These are phyloP conservation scores for Sphaerosporella brunnea DNA, from an alignment of 495 filamentous ascomycete species.

Conservation along the genomic window DNA sequence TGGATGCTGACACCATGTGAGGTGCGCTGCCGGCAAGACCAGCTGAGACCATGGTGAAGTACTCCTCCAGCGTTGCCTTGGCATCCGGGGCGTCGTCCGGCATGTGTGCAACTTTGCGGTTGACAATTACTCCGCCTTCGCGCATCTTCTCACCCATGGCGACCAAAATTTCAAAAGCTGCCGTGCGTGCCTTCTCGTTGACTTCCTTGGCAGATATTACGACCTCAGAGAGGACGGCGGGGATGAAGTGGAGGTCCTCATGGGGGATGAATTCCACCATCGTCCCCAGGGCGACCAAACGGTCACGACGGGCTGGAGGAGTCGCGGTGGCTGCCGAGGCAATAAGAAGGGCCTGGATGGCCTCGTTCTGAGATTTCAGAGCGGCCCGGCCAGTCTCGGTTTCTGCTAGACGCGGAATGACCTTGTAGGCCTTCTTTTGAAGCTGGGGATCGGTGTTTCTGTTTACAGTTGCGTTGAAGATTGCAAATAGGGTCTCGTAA, in stretches of 20 bases:
- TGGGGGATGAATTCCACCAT: slow-evolving; percentile 59
- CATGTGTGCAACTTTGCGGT: slow-evolving; percentile 73
- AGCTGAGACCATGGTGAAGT: slow-evolving; percentile 94
- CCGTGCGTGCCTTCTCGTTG: slow-evolving; percentile 78
- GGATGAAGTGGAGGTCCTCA: slow-evolving; percentile 74
- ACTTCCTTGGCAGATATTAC: slow-evolving; percentile 91
- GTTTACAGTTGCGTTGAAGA: slow-evolving; percentile 62
- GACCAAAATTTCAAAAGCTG: slow-evolving; percentile 80
- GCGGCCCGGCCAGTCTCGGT: slow-evolving; percentile 56
- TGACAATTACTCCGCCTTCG: slow-evolving; percentile 56
- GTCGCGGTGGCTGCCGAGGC: slow-evolving; percentile 62
- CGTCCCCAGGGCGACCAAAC: slow-evolving; percentile 62
- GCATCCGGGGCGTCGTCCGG: slow-evolving; percentile 57
- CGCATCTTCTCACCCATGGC: slow-evolving; percentile 68
- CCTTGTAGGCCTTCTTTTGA: slow-evolving; percentile 98
- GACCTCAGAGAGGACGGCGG: slow-evolving; percentile 75
- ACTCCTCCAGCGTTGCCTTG: slow-evolving; percentile 69
- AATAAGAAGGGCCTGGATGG: slow-evolving; percentile 65
- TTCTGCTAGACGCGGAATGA: slow-evolving; percentile 73
- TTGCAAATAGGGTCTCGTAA: slow-evolving; percentile 62
- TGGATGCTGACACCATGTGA: slow-evolving; percentile 87
- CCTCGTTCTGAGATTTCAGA: slow-evolving; percentile 48
- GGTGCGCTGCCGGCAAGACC: slow-evolving; percentile 79
- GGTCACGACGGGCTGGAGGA: slow-evolving; percentile 59
- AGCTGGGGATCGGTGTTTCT: slow-evolving; percentile 69